phyloP scores from a whole-genome alignment of 2,329 filamentous ascomycete species.

The Fusarium nematophilum region DNA sequence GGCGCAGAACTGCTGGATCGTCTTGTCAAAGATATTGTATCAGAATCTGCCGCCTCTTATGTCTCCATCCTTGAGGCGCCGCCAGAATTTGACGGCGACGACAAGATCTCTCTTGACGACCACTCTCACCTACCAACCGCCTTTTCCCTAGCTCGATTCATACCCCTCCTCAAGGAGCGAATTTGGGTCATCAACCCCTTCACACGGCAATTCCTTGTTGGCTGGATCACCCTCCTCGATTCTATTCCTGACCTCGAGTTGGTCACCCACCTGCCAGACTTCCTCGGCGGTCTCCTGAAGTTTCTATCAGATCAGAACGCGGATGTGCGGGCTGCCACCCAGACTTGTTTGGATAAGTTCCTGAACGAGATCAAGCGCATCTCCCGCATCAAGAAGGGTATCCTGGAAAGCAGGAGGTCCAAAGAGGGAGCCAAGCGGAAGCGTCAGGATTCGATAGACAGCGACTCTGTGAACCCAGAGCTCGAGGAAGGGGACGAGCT shows the following conservation, averaged over 20 bases:
- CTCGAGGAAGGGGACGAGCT: conserved; percentile 71
- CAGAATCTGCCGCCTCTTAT: conserved; percentile 94
- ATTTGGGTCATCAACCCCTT: conserved; percentile 96
- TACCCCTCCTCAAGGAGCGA: conserved; percentile 91
- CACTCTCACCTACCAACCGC: conserved; percentile 76
- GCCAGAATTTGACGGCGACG: conserved; percentile 56
- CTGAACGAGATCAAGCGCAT: conserved; percentile 95
- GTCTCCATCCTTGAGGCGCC: conserved; percentile 84
- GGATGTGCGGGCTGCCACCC: conserved; percentile 95
- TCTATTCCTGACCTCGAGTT: conserved; percentile 97
- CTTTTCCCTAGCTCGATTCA: conserved; percentile 91
- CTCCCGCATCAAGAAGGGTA: conserved; percentile 89
- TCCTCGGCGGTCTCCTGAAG: conserved; percentile 87
- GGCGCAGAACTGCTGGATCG: conserved; percentile 95
- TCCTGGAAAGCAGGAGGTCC: conserved; percentile 84
- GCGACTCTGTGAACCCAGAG: conserved; percentile 67
- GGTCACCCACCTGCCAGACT: conserved; percentile 91
- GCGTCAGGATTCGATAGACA: conserved; percentile 76
- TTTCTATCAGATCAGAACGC: conserved; percentile 92
- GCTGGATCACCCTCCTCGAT: conserved; percentile 94
- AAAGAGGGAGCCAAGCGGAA: conserved; percentile 75
- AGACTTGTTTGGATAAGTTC: conserved; percentile 89
- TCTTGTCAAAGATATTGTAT: conserved; percentile 94
- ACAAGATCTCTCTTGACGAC: conserved; percentile 58
- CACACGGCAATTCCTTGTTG: conserved; percentile 92